Evolutionary conservation across 2,329 filamentous ascomycete genomes (phyloP).

Genomic region (Huntiella savannae): DNA sequence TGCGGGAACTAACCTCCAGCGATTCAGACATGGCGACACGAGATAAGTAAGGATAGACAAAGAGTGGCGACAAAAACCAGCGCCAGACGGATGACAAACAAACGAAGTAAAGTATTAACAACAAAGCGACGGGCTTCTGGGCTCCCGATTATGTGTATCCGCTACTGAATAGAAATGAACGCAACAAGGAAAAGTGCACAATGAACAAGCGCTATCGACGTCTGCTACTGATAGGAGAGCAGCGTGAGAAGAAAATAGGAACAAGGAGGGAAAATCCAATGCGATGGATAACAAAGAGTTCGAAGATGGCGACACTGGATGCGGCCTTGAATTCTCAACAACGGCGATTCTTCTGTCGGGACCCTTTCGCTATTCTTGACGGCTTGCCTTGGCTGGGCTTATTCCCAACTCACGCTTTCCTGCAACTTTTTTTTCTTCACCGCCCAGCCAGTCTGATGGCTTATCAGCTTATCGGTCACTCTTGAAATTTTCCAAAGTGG

Average conservation of each 20-base stretch:
- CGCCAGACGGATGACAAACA: too few species aligned
- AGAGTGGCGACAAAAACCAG: not conserved
- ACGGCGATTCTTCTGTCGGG: not conserved
- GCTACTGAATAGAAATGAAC: not conserved
- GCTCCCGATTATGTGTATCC: not conserved
- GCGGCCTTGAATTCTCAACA: too few species aligned
- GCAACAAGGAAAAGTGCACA: not conserved
- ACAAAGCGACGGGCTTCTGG: not conserved
- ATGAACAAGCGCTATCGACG: too few species aligned
- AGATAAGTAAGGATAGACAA: not conserved
- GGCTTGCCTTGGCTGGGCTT: not conserved
- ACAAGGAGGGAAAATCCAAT: too few species aligned
- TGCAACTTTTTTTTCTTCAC: slow-evolving; percentile 13
- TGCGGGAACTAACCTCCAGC: slow-evolving; percentile 14
- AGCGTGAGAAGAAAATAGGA: too few species aligned
- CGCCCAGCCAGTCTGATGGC: not conserved
- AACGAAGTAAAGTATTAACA: not conserved
- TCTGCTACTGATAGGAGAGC: too few species aligned
- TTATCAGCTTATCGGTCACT: slow-evolving; percentile 1
- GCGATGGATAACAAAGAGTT: too few species aligned
- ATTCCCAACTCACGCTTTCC: not conserved
- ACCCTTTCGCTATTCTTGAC: not conserved
- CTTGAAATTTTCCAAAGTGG: slow-evolving; percentile 10
- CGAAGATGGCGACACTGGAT: too few species aligned
- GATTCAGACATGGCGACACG: slow-evolving; percentile 15